Evolutionary conservation across 345 rosid genomes (phyloP).

Genomic region (Hibiscus trionum): DNA sequence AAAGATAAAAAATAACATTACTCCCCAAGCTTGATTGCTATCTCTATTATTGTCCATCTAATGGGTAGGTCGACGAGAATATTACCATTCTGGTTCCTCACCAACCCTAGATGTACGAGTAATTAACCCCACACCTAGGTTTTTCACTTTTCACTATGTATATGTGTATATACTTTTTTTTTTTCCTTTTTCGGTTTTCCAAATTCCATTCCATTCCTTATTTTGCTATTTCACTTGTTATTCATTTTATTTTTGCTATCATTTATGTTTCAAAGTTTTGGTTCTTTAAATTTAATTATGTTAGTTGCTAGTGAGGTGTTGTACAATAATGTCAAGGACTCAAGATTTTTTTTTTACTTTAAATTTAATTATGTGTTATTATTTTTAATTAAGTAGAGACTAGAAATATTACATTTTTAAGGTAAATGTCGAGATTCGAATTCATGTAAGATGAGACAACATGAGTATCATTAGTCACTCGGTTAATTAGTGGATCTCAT

Average conservation of each 20-base stretch:
- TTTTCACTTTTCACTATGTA: neutral
- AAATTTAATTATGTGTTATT: neutral
- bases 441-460: too few species aligned
- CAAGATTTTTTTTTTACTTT: neutral
- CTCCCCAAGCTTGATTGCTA: too few species aligned
- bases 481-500: too few species aligned
- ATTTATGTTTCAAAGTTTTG: neutral
- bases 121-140: constrained; percentile 4
- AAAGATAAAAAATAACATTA: too few species aligned
- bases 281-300: neutral
- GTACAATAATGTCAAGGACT: neutral
- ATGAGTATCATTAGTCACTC: too few species aligned
- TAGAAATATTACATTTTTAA: neutral
- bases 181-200: too few species aligned
- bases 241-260: too few species aligned
- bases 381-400: too few species aligned
- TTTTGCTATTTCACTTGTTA: neutral
- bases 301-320: neutral
- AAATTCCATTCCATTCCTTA: neutral
- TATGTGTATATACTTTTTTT: neutral
- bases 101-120: neutral
- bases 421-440: neutral
- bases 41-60: neutral
- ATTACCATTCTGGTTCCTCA: neutral
- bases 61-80: neutral